Base-by-base conservation (phyloP, 495 filamentous ascomycete species). In the Schizothecium vesticola region DNA sequence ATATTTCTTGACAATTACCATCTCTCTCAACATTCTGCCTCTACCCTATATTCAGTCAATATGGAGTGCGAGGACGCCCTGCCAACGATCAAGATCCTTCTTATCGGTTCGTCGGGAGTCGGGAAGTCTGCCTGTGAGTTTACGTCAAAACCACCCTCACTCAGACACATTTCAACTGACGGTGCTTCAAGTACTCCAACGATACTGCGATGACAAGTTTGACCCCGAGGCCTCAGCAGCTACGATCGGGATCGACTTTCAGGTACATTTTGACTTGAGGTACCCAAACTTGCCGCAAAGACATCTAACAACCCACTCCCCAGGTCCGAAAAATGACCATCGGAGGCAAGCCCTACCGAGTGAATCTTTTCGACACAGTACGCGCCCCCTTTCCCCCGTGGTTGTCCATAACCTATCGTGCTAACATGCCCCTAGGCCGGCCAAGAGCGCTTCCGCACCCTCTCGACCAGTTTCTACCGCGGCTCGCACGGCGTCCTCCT, bases 211-310 rank as follows among this genome's bases (percentile, higher is more conserved):
- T 67, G 83, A 88, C 73, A 83, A 86, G 65, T 88, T 86, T 66
- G 86, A 88, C 64, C 81, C 83, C 11, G 85, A 87, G 67, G 81
- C 77, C 33, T 80, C 85, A 13, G 82, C 83, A 60, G 84, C 86
- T 24, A 88, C 86, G 1, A 87, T 88, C 68, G 86, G 86, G 25
- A 84, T 88, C 61, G 86, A 88, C 69, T 88, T 86, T 76, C 86
- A 86, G 79, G 86, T 86, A 64, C 16, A 69, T 19, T n/a, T 6
- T 26, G 0, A 2, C 36, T 33, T 57, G 6, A n/a, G n/a, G n/a
- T n/a, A n/a, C 3, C 58, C 21, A 25, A 21, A 26, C 65, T n/a
- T 51, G 13, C 33, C 19, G 3, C 59, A 26, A 23, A 26, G 26
- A 0, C 13, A 43, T 16, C 28, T 26, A 13, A 25, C 59, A n/a